Evolutionary conservation across 2,329 filamentous ascomycete species (phyloP), one percentile per base, ranked within the genome.

Genomic region (Paraconiothyrium brasiliense): DNA sequence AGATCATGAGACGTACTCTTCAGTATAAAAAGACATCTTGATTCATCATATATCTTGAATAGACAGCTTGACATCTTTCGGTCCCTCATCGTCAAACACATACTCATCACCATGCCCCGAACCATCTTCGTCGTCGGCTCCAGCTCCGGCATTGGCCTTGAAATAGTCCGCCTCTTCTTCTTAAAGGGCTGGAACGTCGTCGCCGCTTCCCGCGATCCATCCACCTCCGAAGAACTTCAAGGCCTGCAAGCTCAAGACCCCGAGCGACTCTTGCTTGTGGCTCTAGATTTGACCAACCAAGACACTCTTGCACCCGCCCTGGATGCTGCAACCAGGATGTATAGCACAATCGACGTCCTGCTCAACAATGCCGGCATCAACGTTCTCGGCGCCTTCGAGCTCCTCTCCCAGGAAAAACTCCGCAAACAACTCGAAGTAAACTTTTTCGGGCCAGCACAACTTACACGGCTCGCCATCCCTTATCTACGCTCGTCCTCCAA

Each of bases 291-390:
- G n/a, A 51, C 32, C 6, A 39, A 39, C 30, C 49, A 32, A 8
- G 49, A 51, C 1, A 37, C 49, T 2, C 39, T 51, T n/a, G 4
- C 16, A 14, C 49, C 49, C 20, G 49, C 49, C 16, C 10, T 51
- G 4, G 49, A 51, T 20, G 8, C 49, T 39, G 49, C 49, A 20
- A 14, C 24, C 3, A 51, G 37, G 7, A 37, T 16, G 2, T 51
- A 22, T 16, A 34, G 49, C 10, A 39, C 14, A 16, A 51, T 51
- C 49, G 49, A 51, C 9, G n/a, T 51, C 16, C 34, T 51, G 11
- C 30, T 51, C 49, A 51, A 51, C 49, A 51, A 51, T 14, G 49
- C 49, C 34, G 32, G 49, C 16, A n/a, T 51, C 49, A 51, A 51
- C 30, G 9, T 51, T 14, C n/a, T 51, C 8, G 49, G 49, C 3